phyloP scores from a whole-genome alignment of 2,329 filamentous ascomycete genomes.

The Myriangium duriaei region DNA sequence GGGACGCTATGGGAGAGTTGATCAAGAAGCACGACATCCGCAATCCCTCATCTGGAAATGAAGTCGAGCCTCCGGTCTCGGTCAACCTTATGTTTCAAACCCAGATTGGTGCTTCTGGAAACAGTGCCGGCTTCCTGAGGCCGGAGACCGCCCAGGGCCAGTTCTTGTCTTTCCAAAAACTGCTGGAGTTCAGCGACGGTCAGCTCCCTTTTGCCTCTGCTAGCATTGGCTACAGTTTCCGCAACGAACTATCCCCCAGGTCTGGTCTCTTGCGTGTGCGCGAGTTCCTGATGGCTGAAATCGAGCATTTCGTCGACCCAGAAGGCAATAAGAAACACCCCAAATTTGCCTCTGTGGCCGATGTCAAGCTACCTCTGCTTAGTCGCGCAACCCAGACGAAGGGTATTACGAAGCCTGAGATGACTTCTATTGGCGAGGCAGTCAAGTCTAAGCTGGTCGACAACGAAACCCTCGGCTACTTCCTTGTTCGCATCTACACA shows the following conservation, averaged over 20 bases:
- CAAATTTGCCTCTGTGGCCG: constrained; percentile 73
- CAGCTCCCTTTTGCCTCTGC: constrained; percentile 95
- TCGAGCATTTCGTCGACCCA: constrained; percentile 96
- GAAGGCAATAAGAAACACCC: constrained; percentile 87
- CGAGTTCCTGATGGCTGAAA: constrained; percentile 97
- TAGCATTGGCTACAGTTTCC: constrained; percentile 93
- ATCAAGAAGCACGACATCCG: constrained; percentile 86
- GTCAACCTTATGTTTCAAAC: constrained; percentile 99
- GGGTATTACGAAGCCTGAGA: constrained; percentile 65
- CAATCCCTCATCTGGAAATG: constrained; percentile 68
- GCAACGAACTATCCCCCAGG: constrained; percentile 93
- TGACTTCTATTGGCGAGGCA: constrained; percentile 71
- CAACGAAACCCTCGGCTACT: constrained; percentile 97
- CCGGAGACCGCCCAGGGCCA: constrained; percentile 97
- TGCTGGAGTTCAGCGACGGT: constrained; percentile 91
- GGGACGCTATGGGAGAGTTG: constrained; percentile 70
- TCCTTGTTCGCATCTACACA: constrained; percentile 81
- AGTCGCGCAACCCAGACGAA: constrained; percentile 75
- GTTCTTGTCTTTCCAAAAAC: constrained; percentile 92
- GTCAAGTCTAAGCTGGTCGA: constrained; percentile 75
- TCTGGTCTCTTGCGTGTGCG: constrained; percentile 84
- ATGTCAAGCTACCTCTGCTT: constrained; percentile 72
- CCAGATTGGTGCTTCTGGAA: constrained; percentile 81
- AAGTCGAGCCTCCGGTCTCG: constrained; percentile 67
- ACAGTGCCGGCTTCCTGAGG: constrained; percentile 70